These are phyloP conservation scores for Neospora caninum DNA, from an alignment of 169 alveolate species.

Conservation along the genomic window DNA sequence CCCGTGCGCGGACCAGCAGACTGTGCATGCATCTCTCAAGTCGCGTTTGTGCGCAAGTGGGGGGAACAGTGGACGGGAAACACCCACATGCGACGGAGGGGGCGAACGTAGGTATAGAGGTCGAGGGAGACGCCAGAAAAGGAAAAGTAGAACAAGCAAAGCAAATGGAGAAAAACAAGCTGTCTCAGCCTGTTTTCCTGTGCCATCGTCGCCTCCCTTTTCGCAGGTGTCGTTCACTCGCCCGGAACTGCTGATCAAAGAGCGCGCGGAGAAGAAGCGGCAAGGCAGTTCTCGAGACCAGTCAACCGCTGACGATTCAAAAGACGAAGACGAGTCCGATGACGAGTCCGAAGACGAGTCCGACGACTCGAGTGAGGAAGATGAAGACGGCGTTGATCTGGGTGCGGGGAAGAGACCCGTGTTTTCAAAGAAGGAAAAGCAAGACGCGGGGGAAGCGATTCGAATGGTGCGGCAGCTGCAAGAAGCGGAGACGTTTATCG, in stretches of 20 bases:
- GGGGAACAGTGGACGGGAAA: no score
- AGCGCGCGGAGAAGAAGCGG: conserved; percentile 10
- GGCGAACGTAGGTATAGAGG: no score
- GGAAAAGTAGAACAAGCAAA: no score
- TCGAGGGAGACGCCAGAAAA: no score
- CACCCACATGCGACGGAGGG: no score
- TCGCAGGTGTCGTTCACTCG: conserved; percentile 34
- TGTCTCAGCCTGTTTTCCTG: no score
- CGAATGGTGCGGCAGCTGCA: conserved; percentile 89
- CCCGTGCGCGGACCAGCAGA: no score
- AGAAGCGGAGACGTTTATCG: conserved; percentile 48
- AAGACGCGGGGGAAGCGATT: conserved; percentile 79
- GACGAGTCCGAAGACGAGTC: conserved; percentile 50
- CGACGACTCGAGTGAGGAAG: conserved; percentile 49
- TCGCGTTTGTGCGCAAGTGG: no score
- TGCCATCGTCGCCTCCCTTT: not conserved
- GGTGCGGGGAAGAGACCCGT: conserved; percentile 3
- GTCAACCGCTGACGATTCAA: not conserved
- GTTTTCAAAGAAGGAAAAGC: not conserved
- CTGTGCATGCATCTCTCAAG: no score
- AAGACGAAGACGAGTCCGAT: not conserved
- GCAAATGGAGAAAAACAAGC: no score
- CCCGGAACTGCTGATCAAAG: conserved; percentile 16
- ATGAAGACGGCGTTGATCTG: conserved; percentile 59
- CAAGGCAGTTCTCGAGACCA: not conserved